Evolutionary conservation across 768 basidiomycete species (phyloP).

Genomic region (Dentipellis sp.): DNA sequence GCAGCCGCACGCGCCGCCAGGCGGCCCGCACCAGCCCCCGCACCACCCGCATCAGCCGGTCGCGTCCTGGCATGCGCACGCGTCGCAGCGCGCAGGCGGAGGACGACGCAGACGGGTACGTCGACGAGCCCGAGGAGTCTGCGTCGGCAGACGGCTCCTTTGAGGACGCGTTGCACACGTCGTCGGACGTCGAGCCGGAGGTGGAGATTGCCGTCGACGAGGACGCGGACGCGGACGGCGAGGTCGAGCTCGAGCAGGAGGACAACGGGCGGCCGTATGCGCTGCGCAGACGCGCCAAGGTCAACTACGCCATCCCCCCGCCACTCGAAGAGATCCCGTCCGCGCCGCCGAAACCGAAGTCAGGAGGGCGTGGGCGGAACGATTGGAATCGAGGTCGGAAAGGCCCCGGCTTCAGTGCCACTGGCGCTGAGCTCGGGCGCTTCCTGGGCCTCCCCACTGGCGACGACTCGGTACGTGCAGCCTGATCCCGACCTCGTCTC

Average conservation of each 20-base stretch:
- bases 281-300: slow-evolving; percentile 50
- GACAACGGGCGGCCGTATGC: slow-evolving; percentile 53
- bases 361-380: slow-evolving; percentile 24
- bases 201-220: slow-evolving; percentile 27
- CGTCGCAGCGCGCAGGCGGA: slow-evolving; percentile 9
- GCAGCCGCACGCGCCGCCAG: slow-evolving; percentile 21
- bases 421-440: slow-evolving; percentile 64
- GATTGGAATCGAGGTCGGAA: slow-evolving; percentile 28
- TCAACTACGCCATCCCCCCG: slow-evolving; percentile 79
- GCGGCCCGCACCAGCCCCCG: slow-evolving; percentile 23
- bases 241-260: slow-evolving; percentile 26
- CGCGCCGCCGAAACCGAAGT: slow-evolving; percentile 30
- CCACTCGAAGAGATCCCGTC: slow-evolving; percentile 63
- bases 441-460: slow-evolving; percentile 62
- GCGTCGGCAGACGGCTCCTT: slow-evolving; percentile 29
- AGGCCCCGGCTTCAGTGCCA: slow-evolving; percentile 70
- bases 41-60: slow-evolving; percentile 2
- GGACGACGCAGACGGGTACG: slow-evolving; percentile 16
- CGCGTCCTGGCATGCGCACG: slow-evolving; percentile 12
- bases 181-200: slow-evolving; percentile 31
- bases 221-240: slow-evolving; percentile 31
- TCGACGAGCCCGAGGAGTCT: slow-evolving; percentile 7
- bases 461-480: slow-evolving; percentile 51
- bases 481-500: not conserved
- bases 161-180: slow-evolving; percentile 49